Conservation (phyloP, 192 early-diverging fungal genomes). For the Backusella parvicylindrica region DNA sequence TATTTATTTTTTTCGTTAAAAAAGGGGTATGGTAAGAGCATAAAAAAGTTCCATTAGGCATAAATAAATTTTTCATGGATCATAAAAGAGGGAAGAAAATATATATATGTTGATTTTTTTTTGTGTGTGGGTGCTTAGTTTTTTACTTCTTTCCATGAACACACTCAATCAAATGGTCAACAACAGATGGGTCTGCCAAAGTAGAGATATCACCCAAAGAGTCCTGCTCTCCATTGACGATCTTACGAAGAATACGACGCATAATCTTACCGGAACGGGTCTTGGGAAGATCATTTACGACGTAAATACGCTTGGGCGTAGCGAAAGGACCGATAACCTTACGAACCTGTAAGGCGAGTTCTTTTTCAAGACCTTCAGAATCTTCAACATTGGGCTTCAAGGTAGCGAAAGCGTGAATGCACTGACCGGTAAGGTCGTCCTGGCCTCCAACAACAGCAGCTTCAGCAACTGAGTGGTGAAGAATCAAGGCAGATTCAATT, state of each 20-base stretch:
- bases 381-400: constrained; percentile 66
- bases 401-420: constrained; percentile 82
- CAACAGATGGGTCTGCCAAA: constrained; percentile 71
- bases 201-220: constrained; percentile 88
- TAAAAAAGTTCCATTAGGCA: not conserved
- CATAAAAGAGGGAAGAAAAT: not conserved
- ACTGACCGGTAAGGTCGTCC: constrained; percentile 91
- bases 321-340: constrained; percentile 94
- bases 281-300: constrained; percentile 91
- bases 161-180: constrained; percentile 12
- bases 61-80: not conserved
- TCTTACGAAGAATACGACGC: constrained; percentile 92
- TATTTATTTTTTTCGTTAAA: not conserved
- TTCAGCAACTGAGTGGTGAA: constrained; percentile 83
- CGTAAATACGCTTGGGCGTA: constrained; percentile 82
- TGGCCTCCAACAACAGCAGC: constrained; percentile 88
- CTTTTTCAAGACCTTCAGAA: constrained; percentile 47
- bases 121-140: not conserved
- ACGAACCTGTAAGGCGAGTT: constrained; percentile 76
- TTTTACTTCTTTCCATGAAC: constrained; percentile 13
- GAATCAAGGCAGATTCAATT: constrained; percentile 89
- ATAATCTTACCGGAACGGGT: constrained; percentile 97
- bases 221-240: constrained; percentile 79
- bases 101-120: not conserved
- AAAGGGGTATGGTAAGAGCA: not conserved